phyloP scores from a whole-genome alignment of 1,284 basidiomycete genomes.

The Phaffia rhodozyma region DNA sequence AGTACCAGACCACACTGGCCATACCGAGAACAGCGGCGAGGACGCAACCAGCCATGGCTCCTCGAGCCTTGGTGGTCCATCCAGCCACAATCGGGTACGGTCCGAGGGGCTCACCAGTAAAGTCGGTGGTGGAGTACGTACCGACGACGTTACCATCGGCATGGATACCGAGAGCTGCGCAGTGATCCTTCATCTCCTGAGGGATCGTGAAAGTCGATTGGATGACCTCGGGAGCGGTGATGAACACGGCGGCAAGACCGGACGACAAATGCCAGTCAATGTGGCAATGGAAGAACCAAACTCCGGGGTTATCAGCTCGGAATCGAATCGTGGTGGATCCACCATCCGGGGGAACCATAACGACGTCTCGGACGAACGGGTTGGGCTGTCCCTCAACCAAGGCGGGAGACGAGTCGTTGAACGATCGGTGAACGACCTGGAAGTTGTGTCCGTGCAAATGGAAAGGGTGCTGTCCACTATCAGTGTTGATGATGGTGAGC shows the following conservation, averaged over 20 bases:
- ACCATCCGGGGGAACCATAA: slow-evolving; percentile 36
- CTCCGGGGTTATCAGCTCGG: slow-evolving; percentile 42
- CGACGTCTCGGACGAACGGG: slow-evolving; percentile 33
- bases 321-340: slow-evolving; percentile 38
- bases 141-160: slow-evolving; percentile 53
- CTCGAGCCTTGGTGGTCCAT: slow-evolving; percentile 69
- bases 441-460: slow-evolving; percentile 34
- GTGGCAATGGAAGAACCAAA: slow-evolving; percentile 39
- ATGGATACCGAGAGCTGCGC: slow-evolving; percentile 48
- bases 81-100: slow-evolving; percentile 55
- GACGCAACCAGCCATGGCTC: slow-evolving; percentile 74
- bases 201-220: slow-evolving; percentile 30
- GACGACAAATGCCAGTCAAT: slow-evolving; percentile 24
- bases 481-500: slow-evolving; percentile 21
- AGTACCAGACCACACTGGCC: slow-evolving; percentile 68
- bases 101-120: slow-evolving; percentile 38
- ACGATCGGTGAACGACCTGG: slow-evolving; percentile 52
- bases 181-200: slow-evolving; percentile 48
- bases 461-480: slow-evolving; percentile 39
- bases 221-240: slow-evolving; percentile 34
- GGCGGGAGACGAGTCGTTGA: slow-evolving; percentile 68
- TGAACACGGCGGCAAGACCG: slow-evolving; percentile 37
- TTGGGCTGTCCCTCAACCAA: slow-evolving; percentile 52
- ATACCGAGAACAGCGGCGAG: slow-evolving; percentile 71
- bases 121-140: slow-evolving; percentile 14